phyloP scores from a whole-genome alignment of 2,329 filamentous ascomycete species.

The Fusarium oligoseptatum region DNA sequence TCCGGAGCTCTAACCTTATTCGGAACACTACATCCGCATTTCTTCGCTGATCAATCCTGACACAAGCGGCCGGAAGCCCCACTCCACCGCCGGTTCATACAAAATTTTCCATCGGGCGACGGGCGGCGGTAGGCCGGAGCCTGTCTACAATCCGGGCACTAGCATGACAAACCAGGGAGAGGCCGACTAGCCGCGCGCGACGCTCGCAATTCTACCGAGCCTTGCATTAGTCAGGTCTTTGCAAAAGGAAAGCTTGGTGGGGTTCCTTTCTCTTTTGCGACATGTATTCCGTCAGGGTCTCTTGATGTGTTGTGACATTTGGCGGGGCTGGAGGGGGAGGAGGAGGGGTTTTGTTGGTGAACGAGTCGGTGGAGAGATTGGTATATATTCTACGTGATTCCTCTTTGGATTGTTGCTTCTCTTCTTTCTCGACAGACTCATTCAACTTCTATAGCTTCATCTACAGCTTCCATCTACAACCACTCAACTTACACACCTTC shows the following conservation, averaged over 20 bases:
- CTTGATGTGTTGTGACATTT: slow-evolving; percentile 3
- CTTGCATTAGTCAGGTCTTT: slow-evolving; percentile 14
- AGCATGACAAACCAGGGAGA: not conserved
- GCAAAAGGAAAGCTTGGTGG: not conserved
- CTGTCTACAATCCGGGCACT: not conserved
- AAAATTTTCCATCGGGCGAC: not conserved
- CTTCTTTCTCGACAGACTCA: not conserved
- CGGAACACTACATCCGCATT: not conserved
- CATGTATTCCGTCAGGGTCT: not conserved
- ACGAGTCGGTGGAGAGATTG: not conserved
- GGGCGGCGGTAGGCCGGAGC: not conserved
- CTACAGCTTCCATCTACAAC: not conserved
- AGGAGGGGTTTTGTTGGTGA: not conserved
- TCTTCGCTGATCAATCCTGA: slow-evolving; percentile 13
- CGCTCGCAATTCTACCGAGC: slow-evolving; percentile 4
- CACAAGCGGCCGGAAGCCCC: slow-evolving; percentile 3
- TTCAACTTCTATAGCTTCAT: not conserved
- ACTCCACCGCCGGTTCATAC: not conserved
- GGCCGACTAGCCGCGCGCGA: slow-evolving; percentile 15
- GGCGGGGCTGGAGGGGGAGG: not conserved
- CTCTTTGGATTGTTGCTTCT: slow-evolving; percentile 3
- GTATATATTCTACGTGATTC: slow-evolving; percentile 24
- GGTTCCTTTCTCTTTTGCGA: not conserved
- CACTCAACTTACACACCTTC: not conserved
- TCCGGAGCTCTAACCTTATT: not conserved